These are phyloP conservation scores for Nicotiana tomentosiformis DNA, from an alignment of 257 asterid species.

Conservation along the genomic window DNA sequence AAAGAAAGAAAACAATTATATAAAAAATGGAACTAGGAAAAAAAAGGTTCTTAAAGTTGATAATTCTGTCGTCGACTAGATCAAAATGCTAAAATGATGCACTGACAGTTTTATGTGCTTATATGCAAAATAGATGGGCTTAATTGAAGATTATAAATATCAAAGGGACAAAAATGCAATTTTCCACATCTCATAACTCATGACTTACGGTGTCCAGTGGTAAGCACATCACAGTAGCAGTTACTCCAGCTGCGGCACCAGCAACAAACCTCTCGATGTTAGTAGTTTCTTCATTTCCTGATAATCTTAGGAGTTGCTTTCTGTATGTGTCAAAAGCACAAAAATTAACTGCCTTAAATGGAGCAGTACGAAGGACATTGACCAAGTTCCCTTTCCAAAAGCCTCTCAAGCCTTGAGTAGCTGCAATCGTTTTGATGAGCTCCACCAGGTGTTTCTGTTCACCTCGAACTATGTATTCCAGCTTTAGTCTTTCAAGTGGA, in stretches of 20 bases:
- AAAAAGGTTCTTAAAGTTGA: not conserved
- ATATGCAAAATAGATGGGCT: not conserved
- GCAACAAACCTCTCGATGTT: constrained; percentile 77
- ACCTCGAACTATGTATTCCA: constrained; percentile 89
- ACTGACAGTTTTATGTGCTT: constrained; percentile 2
- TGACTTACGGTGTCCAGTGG: constrained; percentile 91
- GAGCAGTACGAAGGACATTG: constrained; percentile 93
- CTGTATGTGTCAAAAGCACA: constrained; percentile 85
- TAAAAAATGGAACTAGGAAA: not conserved
- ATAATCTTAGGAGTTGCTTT: constrained; percentile 69
- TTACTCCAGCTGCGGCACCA: constrained; percentile 99
- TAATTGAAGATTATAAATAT: not conserved
- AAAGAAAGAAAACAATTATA: not conserved
- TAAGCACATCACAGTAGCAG: constrained; percentile 93
- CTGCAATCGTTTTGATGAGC: constrained; percentile 64
- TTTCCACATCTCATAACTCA: not conserved
- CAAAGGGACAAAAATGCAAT: not conserved
- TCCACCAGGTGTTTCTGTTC: constrained; percentile 61
- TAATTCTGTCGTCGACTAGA: not conserved
- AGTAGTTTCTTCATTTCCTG: constrained; percentile 75
- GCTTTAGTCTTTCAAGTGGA: constrained; percentile 94
- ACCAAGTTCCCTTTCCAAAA: constrained; percentile 98
- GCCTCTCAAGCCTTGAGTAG: constrained; percentile 89
- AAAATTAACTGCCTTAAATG: constrained; percentile 94
- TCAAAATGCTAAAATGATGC: not conserved